phyloP scores from a whole-genome alignment of 2,329 filamentous ascomycete species.

The Hortaea werneckii region DNA sequence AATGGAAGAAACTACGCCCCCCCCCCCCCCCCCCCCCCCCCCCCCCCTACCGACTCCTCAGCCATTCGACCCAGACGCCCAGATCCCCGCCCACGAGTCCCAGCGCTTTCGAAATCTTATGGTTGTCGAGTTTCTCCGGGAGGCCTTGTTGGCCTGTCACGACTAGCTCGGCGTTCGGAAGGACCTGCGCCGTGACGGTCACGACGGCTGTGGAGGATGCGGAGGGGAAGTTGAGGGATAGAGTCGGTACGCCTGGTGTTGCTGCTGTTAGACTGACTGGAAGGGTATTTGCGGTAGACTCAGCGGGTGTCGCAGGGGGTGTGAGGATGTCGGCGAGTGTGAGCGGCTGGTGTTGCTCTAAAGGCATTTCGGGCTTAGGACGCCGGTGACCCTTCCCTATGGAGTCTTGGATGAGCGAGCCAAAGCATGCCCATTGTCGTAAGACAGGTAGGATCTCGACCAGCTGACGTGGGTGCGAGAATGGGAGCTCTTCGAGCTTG shows the following conservation, averaged over 20 bases:
- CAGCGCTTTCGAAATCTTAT: conserved; percentile 30
- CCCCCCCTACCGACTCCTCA: neutral
- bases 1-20: no score
- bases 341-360: neutral
- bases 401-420: conserved; percentile 35
- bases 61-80: conserved; percentile 43
- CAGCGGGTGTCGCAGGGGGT: neutral
- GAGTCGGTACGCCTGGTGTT: conserved; percentile 23
- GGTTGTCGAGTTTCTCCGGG: conserved; percentile 21
- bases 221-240: conserved; percentile 27
- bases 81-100: conserved; percentile 38
- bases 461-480: conserved; percentile 68
- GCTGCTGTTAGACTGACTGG: conserved; percentile 24
- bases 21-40: no score
- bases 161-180: conserved; percentile 49
- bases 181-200: conserved; percentile 49
- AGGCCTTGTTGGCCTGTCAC: conserved; percentile 24
- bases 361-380: neutral
- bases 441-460: conserved; percentile 62
- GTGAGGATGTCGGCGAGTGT: conserved; percentile 9
- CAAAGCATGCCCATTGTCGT: conserved; percentile 65
- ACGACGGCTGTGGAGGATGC: conserved; percentile 34
- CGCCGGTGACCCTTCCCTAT: neutral
- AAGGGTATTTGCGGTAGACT: conserved; percentile 1
- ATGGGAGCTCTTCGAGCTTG: conserved; percentile 57